These are phyloP conservation scores for Diaporthe eres DNA, from an alignment of 2,329 filamentous ascomycete genomes.

Conservation along the genomic window DNA sequence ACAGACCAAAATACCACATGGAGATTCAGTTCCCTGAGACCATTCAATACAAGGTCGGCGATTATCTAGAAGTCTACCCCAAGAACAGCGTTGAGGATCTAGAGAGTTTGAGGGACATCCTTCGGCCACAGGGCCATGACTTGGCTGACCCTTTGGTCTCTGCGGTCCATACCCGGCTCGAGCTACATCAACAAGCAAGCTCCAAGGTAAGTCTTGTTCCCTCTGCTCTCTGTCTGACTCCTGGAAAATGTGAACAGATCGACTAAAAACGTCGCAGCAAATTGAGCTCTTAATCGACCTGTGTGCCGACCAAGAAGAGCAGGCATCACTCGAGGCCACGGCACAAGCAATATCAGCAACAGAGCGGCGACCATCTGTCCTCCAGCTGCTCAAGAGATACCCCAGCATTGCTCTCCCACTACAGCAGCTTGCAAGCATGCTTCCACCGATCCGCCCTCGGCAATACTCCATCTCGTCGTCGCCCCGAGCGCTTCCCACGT, in stretches of 20 bases:
- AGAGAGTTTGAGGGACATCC: background rate
- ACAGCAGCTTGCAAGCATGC: constrained; percentile 67
- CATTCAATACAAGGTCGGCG: constrained; percentile 9
- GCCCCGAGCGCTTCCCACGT: constrained; percentile 59
- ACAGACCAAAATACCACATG: constrained; percentile 31
- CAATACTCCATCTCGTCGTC: constrained; percentile 72
- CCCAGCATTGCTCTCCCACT: constrained; percentile 64
- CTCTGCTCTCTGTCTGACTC: no score
- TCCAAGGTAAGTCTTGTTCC: background rate
- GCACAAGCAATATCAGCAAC: background rate
- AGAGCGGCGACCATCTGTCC: constrained; percentile 62
- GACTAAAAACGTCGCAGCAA: background rate
- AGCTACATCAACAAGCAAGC: constrained; percentile 17
- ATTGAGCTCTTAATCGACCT: background rate
- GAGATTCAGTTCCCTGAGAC: background rate
- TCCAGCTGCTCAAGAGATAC: constrained; percentile 69
- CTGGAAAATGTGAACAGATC: background rate
- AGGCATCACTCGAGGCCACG: background rate
- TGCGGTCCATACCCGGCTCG: background rate
- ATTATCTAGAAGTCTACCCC: constrained; percentile 18
- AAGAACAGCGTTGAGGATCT: background rate
- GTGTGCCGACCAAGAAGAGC: constrained; percentile 4
- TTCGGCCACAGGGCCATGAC: background rate
- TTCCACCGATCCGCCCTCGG: constrained; percentile 70
- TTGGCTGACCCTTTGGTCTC: background rate